A percentile compares a stretch with the other conserved stretches of the same genome.
phyloP scores from a whole-genome alignment of 2,329 filamentous ascomycete genomes.

The Ophiostoma sp. region DNA sequence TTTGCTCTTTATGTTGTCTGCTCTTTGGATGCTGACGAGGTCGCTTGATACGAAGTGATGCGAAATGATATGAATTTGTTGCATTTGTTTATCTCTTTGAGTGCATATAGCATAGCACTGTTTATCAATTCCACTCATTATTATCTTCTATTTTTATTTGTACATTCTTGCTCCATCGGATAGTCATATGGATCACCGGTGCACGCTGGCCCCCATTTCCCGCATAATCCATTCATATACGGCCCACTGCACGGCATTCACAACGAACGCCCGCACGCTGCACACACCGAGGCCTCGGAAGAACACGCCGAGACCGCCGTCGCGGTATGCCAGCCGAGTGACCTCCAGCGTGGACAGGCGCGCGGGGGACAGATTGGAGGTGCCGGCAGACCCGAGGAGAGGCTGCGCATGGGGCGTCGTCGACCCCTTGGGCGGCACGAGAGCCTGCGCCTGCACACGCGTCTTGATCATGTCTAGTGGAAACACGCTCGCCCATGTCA shows the following conservation, averaged over 20 bases:
- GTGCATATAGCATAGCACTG: not conserved
- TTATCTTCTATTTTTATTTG: too few relatives aligned
- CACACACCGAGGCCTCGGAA: conserved; percentile 74
- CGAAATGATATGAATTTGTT: not conserved
- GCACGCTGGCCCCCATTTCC: conserved; percentile 38
- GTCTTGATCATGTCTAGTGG: conserved; percentile 92
- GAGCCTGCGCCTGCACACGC: conserved; percentile 70
- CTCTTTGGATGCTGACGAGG: not conserved
- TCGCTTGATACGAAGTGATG: not conserved
- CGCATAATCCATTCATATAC: conserved; percentile 85
- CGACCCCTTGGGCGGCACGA: conserved; percentile 24
- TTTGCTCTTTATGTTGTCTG: not conserved
- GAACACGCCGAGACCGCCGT: conserved; percentile 58
- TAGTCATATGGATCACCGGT: not conserved
- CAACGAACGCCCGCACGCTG: conserved; percentile 78
- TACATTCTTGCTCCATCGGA: too few relatives aligned
- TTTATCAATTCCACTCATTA: not conserved
- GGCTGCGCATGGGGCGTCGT: conserved; percentile 29
- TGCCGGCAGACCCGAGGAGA: conserved; percentile 30
- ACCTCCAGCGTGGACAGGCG: conserved; percentile 54
- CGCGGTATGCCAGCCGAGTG: conserved; percentile 59
- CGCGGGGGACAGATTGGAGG: conserved; percentile 10
- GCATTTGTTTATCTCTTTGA: not conserved
- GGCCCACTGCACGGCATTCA: conserved; percentile 91
- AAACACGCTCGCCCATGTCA: conserved; percentile 86